These are phyloP conservation scores for Cochlearia excelsa DNA, from an alignment of 345 rosid species.

Conservation along the genomic window DNA sequence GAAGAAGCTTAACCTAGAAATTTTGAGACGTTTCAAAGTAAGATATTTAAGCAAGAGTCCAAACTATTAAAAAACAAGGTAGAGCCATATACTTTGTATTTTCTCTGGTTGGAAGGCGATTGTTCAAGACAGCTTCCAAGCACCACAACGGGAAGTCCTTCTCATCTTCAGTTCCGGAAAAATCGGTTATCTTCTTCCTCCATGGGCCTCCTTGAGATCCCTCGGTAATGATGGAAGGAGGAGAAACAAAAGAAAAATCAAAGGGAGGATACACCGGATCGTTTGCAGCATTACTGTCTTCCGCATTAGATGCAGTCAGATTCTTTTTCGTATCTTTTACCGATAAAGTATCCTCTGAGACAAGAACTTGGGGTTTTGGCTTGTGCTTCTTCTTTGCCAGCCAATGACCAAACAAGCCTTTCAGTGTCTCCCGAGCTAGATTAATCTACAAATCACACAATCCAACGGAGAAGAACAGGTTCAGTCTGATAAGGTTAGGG, in stretches of 20 bases:
- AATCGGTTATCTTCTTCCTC: slow-evolving; percentile 91
- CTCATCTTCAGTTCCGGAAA: slow-evolving; percentile 89
- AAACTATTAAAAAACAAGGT: slow-evolving; percentile 28
- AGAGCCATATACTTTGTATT: slow-evolving; percentile 64
- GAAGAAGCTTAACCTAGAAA: slow-evolving; percentile 92
- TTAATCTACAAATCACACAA: slow-evolving; percentile 61
- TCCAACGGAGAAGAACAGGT: slow-evolving; percentile 12
- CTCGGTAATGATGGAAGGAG: slow-evolving; percentile 94
- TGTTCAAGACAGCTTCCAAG: slow-evolving; percentile 81
- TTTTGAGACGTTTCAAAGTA: slow-evolving; percentile 11
- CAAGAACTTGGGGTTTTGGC: slow-evolving; percentile 58
- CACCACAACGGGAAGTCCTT: slow-evolving; percentile 98
- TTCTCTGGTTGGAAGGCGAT: slow-evolving; percentile 91
- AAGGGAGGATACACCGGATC: slow-evolving; percentile 94
- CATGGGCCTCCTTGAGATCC: slow-evolving; percentile 98
- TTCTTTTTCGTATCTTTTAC: slow-evolving; percentile 66
- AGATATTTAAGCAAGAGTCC: slow-evolving; percentile 8
- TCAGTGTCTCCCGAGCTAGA: slow-evolving; percentile 93
- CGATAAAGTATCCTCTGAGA: slow-evolving; percentile 67
- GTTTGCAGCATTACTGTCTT: slow-evolving; percentile 64
- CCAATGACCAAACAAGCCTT: slow-evolving; percentile 93
- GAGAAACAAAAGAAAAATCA: slow-evolving; percentile 70
- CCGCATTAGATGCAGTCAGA: slow-evolving; percentile 52
- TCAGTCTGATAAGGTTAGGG: slow-evolving; percentile 17
- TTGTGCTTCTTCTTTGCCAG: slow-evolving; percentile 77